Percentiles rank a stretch among this genome's conserved stretches.
Evolutionary conservation across 768 basidiomycete species (phyloP).

Genomic region (Pleurotus pulmonarius): DNA sequence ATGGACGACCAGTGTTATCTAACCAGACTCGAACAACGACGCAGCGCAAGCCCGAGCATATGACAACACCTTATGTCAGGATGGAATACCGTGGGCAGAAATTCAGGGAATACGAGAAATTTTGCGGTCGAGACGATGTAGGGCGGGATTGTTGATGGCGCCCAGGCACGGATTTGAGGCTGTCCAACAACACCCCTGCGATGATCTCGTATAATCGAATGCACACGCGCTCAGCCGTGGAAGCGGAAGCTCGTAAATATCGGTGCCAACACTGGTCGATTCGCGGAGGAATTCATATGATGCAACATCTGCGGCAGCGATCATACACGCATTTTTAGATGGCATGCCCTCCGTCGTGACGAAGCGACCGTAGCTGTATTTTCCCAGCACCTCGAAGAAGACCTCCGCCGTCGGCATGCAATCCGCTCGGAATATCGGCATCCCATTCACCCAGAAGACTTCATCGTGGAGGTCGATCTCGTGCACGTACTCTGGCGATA

Average conservation of each 20-base stretch:
- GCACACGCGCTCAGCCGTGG: no score
- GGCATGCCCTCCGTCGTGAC: no score
- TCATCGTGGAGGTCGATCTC: slow-evolving; percentile 7
- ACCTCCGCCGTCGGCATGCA: slow-evolving; percentile 1
- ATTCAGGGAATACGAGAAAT: background rate
- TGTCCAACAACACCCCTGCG: no score
- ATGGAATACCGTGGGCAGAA: background rate
- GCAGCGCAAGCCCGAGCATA: slow-evolving; percentile 18
- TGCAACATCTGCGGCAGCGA: no score
- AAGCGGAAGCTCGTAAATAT: no score
- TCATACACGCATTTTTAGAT: no score
- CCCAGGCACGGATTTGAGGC: no score
- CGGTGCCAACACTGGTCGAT: no score
- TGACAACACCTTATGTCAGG: background rate
- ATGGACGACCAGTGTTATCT: slow-evolving; percentile 3
- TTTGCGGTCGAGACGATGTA: background rate
- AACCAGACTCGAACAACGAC: slow-evolving; percentile 11
- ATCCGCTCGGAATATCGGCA: slow-evolving; percentile 4
- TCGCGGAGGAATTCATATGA: no score
- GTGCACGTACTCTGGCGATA: background rate
- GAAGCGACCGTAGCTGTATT: background rate
- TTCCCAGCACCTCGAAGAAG: background rate
- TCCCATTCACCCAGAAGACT: background rate
- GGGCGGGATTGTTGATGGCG: background rate
- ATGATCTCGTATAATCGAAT: no score